Base-by-base conservation (phyloP, 2,329 filamentous ascomycete genomes). In the Colletotrichum sp. region DNA sequence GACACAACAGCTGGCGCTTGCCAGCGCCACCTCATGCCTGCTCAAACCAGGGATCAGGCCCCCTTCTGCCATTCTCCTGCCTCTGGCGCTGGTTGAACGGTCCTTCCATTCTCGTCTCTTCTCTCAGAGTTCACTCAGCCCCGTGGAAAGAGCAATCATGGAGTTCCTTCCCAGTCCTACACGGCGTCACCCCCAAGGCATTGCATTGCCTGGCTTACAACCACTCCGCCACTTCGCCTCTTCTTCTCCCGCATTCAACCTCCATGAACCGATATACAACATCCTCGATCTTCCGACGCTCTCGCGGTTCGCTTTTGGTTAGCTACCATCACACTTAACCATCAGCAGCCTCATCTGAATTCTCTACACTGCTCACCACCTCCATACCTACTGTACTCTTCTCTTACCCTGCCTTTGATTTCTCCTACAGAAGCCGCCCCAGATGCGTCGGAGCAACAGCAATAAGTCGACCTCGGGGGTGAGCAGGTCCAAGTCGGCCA, bases 381-480 rank as follows among this genome's bases (percentile, higher is more conserved):
- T 62, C 59, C 77, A 75, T 69, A 49, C 64, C 62, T 75, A 78
- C 60, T 69, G 49, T 49, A 28, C 60, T 44, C 36, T 32, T 57
- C 49, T 24, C 28, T 57, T n/a, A 21, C 39, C 4, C 44, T 69
- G 26, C 66, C 21, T 63, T 12, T 15, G 8, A 28, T 66, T 15
- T 62, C 49, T 71, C 34, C 64, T 59, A 69, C 68, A 66, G 13
- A 16, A 49, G 8, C 32, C 55, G 65, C 49, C 76, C 73, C 76
- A 68, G 28, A 91, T 91, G 90, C 84, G 89, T 69, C 87, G 86
- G 76, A 86, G 87, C 44, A 90, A 88, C 75, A 90, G 87, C 79
- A 84, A 84, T 76, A 89, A 85, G 80, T 84, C 82, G 78, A 87
- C 81, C 79, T 83, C 80, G 80, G 86, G 81, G 80, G 84, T 91